A percentile compares a stretch with the other conserved stretches of the same genome.
Conservation (phyloP, 2,329 filamentous ascomycete genomes). For the Pseudocercospora pini-densiflorae region DNA sequence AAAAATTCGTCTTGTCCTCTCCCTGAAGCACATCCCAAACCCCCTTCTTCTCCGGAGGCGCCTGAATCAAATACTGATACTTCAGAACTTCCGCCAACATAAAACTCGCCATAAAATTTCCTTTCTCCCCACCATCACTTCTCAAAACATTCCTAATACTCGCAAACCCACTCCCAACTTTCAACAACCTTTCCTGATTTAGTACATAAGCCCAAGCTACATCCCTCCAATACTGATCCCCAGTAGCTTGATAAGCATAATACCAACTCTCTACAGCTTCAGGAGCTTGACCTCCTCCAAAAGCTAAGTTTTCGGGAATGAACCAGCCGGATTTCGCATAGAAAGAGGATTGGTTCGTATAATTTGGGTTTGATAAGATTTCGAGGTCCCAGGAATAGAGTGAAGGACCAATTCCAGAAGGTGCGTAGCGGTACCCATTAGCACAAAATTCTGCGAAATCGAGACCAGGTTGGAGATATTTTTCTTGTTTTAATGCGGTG, state of each 20-base stretch:
- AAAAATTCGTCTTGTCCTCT: constrained; percentile 52
- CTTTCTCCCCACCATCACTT: constrained; percentile 53
- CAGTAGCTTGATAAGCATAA: constrained; percentile 32
- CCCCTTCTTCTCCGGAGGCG: constrained; percentile 53
- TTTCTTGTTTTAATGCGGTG: constrained; percentile 65
- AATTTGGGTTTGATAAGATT: constrained; percentile 35
- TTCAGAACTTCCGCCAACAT: constrained; percentile 86
- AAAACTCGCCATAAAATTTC: constrained; percentile 83
- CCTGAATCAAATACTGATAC: constrained; percentile 74
- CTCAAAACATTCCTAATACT: constrained; percentile 25
- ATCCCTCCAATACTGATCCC: constrained; percentile 29
- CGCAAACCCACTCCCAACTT: constrained; percentile 24
- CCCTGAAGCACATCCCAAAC: constrained; percentile 60
- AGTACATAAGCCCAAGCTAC: constrained; percentile 28
- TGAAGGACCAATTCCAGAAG: constrained; percentile 79
- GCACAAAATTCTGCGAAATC: constrained; percentile 73
- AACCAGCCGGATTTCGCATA: constrained; percentile 74
- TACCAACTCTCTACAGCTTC: constrained; percentile 34
- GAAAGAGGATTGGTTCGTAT: constrained; percentile 55
- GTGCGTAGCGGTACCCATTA: constrained; percentile 70
- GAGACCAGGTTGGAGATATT: constrained; percentile 76
- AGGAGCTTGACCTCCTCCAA: constrained; percentile 54
- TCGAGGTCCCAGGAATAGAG: constrained; percentile 46
- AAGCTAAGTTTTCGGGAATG: constrained; percentile 52
- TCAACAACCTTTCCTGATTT: constrained; percentile 21